Evolutionary conservation across 2,329 filamentous ascomycete genomes (phyloP).

Genomic region (Pseudogymnoascus verrucosus): DNA sequence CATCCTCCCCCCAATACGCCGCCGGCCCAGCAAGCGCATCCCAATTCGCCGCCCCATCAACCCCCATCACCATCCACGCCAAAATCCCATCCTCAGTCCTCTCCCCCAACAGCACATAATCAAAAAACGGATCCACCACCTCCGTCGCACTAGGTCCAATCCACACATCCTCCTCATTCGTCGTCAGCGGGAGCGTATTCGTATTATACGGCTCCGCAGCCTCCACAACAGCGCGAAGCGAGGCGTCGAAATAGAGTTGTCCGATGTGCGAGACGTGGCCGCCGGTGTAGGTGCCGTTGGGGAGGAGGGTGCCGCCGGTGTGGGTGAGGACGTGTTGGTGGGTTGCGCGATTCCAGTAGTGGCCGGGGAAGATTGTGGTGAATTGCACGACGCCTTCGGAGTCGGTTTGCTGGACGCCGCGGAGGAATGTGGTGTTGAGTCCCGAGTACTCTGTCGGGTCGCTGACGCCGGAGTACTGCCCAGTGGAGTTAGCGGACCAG

Average conservation of each 20-base stretch:
- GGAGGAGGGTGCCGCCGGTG: constrained; percentile 20
- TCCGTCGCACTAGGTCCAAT: constrained; percentile 38
- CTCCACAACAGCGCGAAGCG: constrained; percentile 41
- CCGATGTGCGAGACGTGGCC: constrained; percentile 47
- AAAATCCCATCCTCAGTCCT: constrained; percentile 38
- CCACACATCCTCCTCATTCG: constrained; percentile 39
- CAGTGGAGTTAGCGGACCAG: neutral
- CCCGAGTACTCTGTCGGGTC: constrained; percentile 21
- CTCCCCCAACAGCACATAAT: constrained; percentile 46
- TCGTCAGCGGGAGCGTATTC: constrained; percentile 36
- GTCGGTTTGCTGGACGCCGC: constrained; percentile 34
- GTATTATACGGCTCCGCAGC: constrained; percentile 34
- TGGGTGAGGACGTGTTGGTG: constrained; percentile 39
- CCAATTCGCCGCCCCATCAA: constrained; percentile 30
- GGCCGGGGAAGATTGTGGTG: constrained; percentile 37
- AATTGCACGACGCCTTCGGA: constrained; percentile 33
- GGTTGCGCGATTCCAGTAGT: constrained; percentile 38
- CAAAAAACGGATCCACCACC: constrained; percentile 42
- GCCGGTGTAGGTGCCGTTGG: constrained; percentile 36
- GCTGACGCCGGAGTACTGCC: constrained; percentile 6
- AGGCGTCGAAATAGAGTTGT: constrained; percentile 52
- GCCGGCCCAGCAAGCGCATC: constrained; percentile 16
- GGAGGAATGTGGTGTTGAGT: constrained; percentile 28
- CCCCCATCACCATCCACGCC: constrained; percentile 41
- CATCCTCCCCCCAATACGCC: constrained; percentile 15